Base-by-base conservation (phyloP, 345 rosid species). In the Linum tenue region DNA sequence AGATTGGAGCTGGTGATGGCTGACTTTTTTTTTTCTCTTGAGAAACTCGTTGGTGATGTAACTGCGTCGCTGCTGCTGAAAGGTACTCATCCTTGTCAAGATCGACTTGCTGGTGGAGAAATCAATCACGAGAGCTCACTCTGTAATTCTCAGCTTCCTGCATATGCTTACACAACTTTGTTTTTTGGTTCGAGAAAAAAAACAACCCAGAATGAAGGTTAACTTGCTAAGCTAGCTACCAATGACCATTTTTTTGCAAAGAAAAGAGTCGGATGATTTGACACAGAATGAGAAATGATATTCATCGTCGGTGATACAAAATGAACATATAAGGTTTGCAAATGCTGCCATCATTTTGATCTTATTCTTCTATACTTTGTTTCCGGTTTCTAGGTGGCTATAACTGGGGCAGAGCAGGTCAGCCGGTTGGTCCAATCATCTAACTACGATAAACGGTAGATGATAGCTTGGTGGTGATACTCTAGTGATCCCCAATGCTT, bases 401-500 rank as follows among this genome's bases (percentile, higher is more conserved):
- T 43, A 48, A 48, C 53, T 9, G 15, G 53, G 53, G 11, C 53
- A 48, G 7, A 48, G 14, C 14, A 48, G 53, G 53, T 48, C 53
- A 48, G 53, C 53, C 53, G 14, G 53, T 48, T 15, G 9, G 53
- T 10, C 14, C 12, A 48, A 48, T 48, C 11, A 2, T 48, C 14
- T 48, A 12, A 48, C 15, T 48, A 48, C 4, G 2, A 9, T 48
- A 48, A 48, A 48, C 9, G 53, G 53, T 12, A 48, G 11, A 10
- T 6, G 7, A 48, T 48, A 5, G 53, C 14, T 48, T 48, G 14
- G 53, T 48, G 53, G 53, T 48, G 14, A 12, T 48, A 36, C 35
- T 8, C 7, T 63, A 56, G 62, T 72, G 41, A 64, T 67, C 72
- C 63, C 42, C 11, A 48, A 15, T 55, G 4, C 42, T 73, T 76